Evolutionary conservation across 306 rosid species (phyloP), one percentile per base, ranked within the genome.

Genomic region (Cucurbita pepo): DNA sequence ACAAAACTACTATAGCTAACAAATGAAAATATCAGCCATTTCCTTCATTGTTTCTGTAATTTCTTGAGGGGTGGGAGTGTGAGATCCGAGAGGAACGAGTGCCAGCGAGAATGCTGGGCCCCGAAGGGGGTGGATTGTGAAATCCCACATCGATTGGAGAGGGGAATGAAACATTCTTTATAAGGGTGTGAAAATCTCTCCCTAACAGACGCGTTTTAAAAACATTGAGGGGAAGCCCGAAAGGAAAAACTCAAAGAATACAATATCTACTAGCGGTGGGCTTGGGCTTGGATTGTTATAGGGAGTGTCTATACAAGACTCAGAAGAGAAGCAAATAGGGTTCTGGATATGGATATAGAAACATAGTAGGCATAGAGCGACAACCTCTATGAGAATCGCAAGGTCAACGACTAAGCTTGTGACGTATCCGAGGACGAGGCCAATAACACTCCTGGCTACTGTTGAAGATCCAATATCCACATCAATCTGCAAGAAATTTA

Each of bases 391-490:
- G 43, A 93, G 83, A 84, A 90, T 88, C 55, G 92, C 97, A 65
- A 93, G 97, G 88, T 93, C 98, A 55, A 90, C 97, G 5, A 93
- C 96, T 60, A 93, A 74, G 86, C 96, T 88, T 62, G 98, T 93
- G 82, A 93, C 94, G 59, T 93, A 90, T 81, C 98, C 98, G 43
- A 93, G 69, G 78, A 93, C 98, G 83, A 93, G 91, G 82, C 97
- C 90, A 63, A 93, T 78, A 41, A 93, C 96, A 81, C 98, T 77
- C 79, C 90, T 88, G 48, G 98, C 98, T 43, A 90, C 98, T 0
- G 98, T 87, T 13, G 98, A 93, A 72, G 98, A 93, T 79, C 98
- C 98, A 80, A 93, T 90, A 78, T 90, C 98, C 76, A 88, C 96
- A 86, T 93, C 97, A 69, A 90, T 90, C 98, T 93, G 97, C 85